Base-by-base conservation (phyloP, 2,329 filamentous ascomycete genomes). In the Colletotrichum kahawae region DNA sequence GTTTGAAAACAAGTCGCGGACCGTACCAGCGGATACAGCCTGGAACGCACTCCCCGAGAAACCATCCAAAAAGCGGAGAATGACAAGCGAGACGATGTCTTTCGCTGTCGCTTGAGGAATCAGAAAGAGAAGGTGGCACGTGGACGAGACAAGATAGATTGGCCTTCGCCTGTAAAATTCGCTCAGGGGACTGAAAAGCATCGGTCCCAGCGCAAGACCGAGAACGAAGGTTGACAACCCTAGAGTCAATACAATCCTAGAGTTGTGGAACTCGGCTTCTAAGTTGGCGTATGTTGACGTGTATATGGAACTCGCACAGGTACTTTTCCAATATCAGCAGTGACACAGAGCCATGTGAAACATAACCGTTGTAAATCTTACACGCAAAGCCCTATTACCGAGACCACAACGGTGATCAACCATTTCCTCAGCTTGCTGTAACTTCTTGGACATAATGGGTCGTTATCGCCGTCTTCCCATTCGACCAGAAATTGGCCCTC, bases 281-380 rank as follows among this genome's bases (percentile, higher is more conserved):
- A 98, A 91, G 83, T 97, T 94, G n/a, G 80, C 82, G 82, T 98
- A 98, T 0, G 94, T 97, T 14, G 92, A 91, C 0, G 95, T 96
- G 83, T 98, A 98, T 79, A 98, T 92, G 16, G 95, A 97, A 63
- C 94, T 96, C 2, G 94, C 92, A 81, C 93, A 95, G 12, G 95
- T 98, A 67, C 94, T 95, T 79, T 63, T 43, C 36, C 34, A 31
- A 51, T 18, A 66, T 76, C 64, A 77, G 48, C 57, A 33, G 43
- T 13, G 5, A 4, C 21, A 63, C 27, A 33, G 21, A 36, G 5
- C 14, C 13, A 13, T 18, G 4, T 5, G 18, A 14, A 16, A 4
- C 18, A 18, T 1, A 0, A 13, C 14, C 8, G 0, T 13, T 14
- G 21, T 93, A 88, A 89, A 33, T 92, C 94, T 89, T 89, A 96